These are phyloP conservation scores for Nannochloropsis salina DNA, from an alignment of 108 stramenopile genomes.

Conservation along the genomic window DNA sequence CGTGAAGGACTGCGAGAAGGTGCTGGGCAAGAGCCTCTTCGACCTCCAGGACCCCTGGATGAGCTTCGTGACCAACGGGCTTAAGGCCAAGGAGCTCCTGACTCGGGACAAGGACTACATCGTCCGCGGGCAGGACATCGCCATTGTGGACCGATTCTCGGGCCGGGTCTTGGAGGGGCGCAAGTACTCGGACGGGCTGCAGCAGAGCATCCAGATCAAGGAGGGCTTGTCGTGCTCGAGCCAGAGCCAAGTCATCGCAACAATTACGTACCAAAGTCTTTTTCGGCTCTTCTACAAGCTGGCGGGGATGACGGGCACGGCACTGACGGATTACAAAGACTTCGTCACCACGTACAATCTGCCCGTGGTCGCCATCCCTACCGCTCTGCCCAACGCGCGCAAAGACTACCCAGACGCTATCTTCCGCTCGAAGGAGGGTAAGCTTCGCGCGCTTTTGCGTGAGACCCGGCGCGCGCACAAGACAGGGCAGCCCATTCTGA, in stretches of 20 bases:
- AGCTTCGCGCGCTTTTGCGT: constrained; percentile 36
- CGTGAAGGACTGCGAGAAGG: constrained; percentile 72
- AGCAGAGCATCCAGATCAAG: constrained; percentile 90
- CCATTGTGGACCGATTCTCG: constrained; percentile 88
- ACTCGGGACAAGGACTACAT: constrained; percentile 55
- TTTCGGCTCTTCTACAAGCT: constrained; percentile 82
- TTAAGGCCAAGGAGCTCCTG: constrained; percentile 83
- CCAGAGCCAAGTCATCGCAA: constrained; percentile 84
- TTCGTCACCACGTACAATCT: constrained; percentile 75
- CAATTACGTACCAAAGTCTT: constrained; percentile 89
- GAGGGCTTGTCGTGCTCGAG: constrained; percentile 80
- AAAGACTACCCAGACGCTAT: constrained; percentile 86
- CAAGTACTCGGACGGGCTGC: constrained; percentile 88
- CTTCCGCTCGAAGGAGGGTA: constrained; percentile 64
- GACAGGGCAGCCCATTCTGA: constrained; percentile 80
- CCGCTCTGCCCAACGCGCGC: constrained; percentile 80
- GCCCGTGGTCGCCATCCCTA: constrained; percentile 61
- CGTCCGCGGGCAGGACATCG: neutral
- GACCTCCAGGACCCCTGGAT: constrained; percentile 77
- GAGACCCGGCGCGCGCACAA: constrained; percentile 54
- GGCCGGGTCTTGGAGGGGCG: constrained; percentile 89
- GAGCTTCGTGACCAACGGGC: constrained; percentile 73
- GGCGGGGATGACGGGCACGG: constrained; percentile 91
- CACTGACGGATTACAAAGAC: constrained; percentile 75
- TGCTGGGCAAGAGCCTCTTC: constrained; percentile 76